Conservation (phyloP, 306 rosid species). For the Quercus glauca region DNA sequence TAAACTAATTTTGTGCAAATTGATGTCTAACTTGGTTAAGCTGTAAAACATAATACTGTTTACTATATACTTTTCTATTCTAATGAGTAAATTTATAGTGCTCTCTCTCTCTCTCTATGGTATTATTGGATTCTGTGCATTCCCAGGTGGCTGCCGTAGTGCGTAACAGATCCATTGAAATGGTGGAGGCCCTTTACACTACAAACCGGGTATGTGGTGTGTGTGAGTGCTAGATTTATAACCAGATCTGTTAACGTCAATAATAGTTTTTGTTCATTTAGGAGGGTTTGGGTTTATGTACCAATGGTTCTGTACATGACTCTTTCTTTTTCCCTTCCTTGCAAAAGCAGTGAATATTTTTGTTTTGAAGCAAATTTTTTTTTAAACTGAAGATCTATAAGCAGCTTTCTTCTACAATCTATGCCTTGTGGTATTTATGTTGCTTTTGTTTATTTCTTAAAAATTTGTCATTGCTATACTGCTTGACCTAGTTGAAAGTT, state of each 20-base stretch:
- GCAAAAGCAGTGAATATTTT: neutral
- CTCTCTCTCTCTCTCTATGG: neutral
- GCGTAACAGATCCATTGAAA: slow-evolving; percentile 51
- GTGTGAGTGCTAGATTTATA: slow-evolving; percentile 16
- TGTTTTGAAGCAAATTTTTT: neutral
- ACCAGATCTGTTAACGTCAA: neutral
- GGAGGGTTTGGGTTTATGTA: neutral
- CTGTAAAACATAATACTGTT: neutral
- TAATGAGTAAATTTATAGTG: neutral
- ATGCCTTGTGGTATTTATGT: neutral
- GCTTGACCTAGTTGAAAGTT: neutral
- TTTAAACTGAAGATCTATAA: neutral
- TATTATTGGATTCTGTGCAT: slow-evolving; percentile 26
- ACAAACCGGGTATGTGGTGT: slow-evolving; percentile 53
- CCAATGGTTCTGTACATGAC: neutral
- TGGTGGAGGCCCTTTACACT: slow-evolving; percentile 82
- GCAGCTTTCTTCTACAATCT: neutral
- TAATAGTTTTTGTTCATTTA: neutral
- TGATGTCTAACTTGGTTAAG: neutral
- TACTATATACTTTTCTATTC: neutral
- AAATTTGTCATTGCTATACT: neutral
- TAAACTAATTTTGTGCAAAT: neutral
- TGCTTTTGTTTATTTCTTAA: neutral
- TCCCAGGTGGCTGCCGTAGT: slow-evolving; percentile 61
- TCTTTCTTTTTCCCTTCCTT: neutral